Conservation (phyloP, 768 basidiomycete genomes). For the Phaffia australis region DNA sequence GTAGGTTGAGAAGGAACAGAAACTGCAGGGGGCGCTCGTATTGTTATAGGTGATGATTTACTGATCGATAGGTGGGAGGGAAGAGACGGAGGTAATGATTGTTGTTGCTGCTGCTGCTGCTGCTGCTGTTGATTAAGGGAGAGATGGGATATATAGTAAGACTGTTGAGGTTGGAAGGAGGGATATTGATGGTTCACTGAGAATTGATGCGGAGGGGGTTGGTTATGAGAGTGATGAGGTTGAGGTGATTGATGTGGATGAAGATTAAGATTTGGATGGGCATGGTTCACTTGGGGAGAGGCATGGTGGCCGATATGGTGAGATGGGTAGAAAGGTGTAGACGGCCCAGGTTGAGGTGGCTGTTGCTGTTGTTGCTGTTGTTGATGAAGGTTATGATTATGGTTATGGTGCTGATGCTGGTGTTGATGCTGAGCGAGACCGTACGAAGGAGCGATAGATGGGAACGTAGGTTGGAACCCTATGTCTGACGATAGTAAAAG, state of each 20-base stretch:
- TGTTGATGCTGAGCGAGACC: background rate
- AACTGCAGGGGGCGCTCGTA: background rate
- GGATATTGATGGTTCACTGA: no score
- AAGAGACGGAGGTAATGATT: background rate
- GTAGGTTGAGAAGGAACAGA: background rate
- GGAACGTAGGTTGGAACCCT: background rate
- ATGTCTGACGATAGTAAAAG: no score
- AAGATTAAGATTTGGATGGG: background rate
- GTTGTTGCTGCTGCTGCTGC: background rate
- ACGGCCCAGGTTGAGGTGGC: background rate
- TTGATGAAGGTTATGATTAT: background rate
- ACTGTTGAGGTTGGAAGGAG: no score
- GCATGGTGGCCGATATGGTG: background rate
- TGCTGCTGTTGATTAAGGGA: background rate
- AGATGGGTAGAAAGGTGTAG: no score
- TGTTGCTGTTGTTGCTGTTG: background rate
- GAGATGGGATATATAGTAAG: background rate
- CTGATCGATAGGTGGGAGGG: background rate
- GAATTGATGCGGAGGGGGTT: background rate
- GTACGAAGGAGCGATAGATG: background rate
- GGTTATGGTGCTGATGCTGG: background rate
- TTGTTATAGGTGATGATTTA: background rate
- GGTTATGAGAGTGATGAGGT: background rate
- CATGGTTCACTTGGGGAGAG: background rate
- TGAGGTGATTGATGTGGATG: background rate